These are phyloP conservation scores for Talaromyces sp. DNA, from an alignment of 2,329 filamentous ascomycete species.

Conservation along the genomic window DNA sequence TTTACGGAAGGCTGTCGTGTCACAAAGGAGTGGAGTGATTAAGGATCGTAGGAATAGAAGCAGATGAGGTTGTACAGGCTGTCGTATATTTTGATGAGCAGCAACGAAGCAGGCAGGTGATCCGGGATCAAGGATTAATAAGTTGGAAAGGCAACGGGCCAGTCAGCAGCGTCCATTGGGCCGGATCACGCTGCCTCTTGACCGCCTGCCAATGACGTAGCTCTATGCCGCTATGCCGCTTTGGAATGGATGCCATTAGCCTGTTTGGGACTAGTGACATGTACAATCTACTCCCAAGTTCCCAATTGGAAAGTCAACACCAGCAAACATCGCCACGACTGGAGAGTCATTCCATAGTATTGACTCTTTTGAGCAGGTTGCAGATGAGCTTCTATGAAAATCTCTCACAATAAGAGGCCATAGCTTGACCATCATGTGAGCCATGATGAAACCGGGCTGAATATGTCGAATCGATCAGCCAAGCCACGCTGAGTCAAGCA, in stretches of 20 bases:
- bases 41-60: not conserved
- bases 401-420: not conserved
- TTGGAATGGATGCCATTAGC: not conserved
- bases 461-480: not conserved
- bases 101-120: not conserved
- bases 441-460: not conserved
- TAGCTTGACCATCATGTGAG: not conserved
- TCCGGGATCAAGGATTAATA: not conserved
- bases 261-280: not conserved
- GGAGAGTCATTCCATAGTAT: not conserved
- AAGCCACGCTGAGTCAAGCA: conserved; percentile 6
- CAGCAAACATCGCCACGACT: not conserved
- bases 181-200: conserved; percentile 1
- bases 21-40: not conserved
- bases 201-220: conserved; percentile 16
- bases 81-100: not conserved
- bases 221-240: not conserved
- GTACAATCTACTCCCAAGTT: too few species aligned
- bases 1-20: not conserved
- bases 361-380: not conserved
- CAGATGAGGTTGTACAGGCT: not conserved
- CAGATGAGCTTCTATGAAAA: not conserved
- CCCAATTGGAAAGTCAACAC: not conserved
- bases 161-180: not conserved
- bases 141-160: not conserved